Conservation (phyloP, 768 basidiomycete species). For the Lyophyllum decastes region DNA sequence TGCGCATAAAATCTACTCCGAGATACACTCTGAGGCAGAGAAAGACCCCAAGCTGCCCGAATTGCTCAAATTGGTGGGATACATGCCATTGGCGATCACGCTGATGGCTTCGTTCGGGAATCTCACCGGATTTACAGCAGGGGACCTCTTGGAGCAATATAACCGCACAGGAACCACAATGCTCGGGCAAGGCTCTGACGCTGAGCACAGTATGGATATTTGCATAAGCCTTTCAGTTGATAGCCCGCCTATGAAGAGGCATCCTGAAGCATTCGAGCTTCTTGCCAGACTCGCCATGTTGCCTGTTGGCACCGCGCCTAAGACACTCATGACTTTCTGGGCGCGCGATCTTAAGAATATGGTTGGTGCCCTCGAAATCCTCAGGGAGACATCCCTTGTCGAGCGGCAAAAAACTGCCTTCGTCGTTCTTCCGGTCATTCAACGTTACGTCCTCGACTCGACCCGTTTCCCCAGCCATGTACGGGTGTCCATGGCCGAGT, state of each 20-base stretch:
- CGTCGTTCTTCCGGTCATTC: conserved; percentile 21
- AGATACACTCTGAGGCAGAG: conserved; percentile 18
- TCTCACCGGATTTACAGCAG: neutral
- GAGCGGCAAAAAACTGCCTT: neutral
- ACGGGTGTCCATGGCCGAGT: conserved; percentile 6
- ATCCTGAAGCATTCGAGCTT: conserved; percentile 3
- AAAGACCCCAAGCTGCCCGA: conserved; percentile 20
- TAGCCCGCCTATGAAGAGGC: neutral
- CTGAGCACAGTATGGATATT: conserved; percentile 7
- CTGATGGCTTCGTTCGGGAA: conserved; percentile 29
- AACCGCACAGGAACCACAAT: neutral
- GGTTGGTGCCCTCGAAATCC: conserved; percentile 1
- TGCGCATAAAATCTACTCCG: conserved; percentile 22
- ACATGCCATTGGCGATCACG: conserved; percentile 34
- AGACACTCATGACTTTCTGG: conserved; percentile 13
- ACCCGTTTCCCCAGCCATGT: conserved; percentile 8
- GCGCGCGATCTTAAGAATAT: conserved; percentile 4
- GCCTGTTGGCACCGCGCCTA: conserved; percentile 20
- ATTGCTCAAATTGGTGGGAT: conserved; percentile 23
- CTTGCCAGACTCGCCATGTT: conserved; percentile 23
- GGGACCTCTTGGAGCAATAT: conserved; percentile 3
- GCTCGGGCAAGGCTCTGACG: conserved; percentile 5
- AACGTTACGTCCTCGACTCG: conserved; percentile 16
- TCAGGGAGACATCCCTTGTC: conserved; percentile 7
- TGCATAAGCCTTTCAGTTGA: conserved; percentile 11